Conservation (phyloP, 2,329 filamentous ascomycete species). For the Elsinoe australis region DNA sequence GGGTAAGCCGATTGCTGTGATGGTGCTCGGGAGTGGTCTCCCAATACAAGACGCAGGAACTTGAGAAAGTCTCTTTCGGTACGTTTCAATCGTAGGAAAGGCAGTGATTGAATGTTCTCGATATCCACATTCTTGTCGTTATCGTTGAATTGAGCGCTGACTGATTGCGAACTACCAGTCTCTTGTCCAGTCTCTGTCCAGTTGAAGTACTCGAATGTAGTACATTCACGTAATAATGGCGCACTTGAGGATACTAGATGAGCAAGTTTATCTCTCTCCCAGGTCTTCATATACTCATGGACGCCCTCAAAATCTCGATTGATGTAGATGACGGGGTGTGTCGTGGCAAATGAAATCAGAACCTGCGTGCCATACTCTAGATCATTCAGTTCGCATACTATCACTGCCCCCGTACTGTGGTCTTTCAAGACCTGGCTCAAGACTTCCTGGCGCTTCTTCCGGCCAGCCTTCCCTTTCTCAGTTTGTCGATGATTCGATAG, state of each 20-base stretch:
- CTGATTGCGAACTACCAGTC: neutral
- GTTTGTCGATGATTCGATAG: constrained; percentile 56
- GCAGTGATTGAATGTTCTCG: constrained; percentile 24
- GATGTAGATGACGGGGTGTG: constrained; percentile 64
- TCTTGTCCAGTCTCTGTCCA: constrained; percentile 46
- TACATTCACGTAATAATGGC: constrained; percentile 56
- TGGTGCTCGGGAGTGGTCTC: constrained; percentile 44
- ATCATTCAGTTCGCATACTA: constrained; percentile 63
- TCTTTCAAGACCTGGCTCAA: constrained; percentile 52
- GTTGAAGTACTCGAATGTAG: constrained; percentile 72
- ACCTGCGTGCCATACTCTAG: constrained; percentile 59
- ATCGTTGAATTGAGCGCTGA: neutral
- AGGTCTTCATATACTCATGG: constrained; percentile 51
- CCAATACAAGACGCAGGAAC: constrained; percentile 56
- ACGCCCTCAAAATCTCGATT: constrained; percentile 59
- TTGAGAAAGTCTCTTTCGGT: constrained; percentile 63
- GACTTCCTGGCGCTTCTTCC: constrained; percentile 54
- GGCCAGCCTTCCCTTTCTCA: constrained; percentile 56
- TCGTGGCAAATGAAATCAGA: constrained; percentile 54
- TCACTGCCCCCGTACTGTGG: constrained; percentile 55
- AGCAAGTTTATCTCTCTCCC: constrained; percentile 48
- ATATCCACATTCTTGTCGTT: neutral
- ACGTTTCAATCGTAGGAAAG: constrained; percentile 60
- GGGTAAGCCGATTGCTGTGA: constrained; percentile 59
- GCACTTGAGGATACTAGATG: constrained; percentile 52